Evolutionary conservation across 768 basidiomycete genomes (phyloP), one percentile per base, ranked within the genome.

Genomic region (Punctularia strigosozonata): DNA sequence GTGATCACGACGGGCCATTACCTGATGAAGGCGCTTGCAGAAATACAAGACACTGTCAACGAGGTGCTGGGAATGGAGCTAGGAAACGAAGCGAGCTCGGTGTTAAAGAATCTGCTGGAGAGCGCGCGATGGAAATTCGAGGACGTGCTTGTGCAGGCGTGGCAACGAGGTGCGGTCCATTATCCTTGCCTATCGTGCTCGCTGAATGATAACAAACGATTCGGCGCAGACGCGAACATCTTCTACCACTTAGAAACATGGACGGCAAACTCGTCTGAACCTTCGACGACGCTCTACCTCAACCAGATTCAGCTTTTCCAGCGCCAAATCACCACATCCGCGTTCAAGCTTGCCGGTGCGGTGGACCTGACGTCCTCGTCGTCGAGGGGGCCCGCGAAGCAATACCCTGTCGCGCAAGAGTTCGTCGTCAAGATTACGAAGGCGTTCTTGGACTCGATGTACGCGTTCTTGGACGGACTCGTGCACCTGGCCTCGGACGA

Each of bases 181-280:
- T 57, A 20, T 18, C 2, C n/a, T 42, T 20, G 14, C 26, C 15
- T 34, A 4, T 43, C 33, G 8, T 38, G 15, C 36, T 2, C 3
- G 39, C 25, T 13, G 36, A 5, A 26, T 43, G 18, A 10, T 32
- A 8, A 23, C 14, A 37, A 25, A 14, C 8, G 36, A 34, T 17
- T n/a, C 13, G 25, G 5, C 15, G 3, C 31, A 95, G 94, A 99
- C 55, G 77, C 92, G 1, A 74, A 75, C 43, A 55, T 80, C 17
- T 80, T 98, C 50, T 80, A 88, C 57, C 64, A 76, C 40, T 69
- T 98, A 20, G 95, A 99, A 51, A 75, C 73, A n/a, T 98, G 92
- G 90, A 59, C 68, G 2, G 64, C 75, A 1, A 80, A 74, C 43
- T 62, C 75, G 2, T 60, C 63, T 2, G 75, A 80, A 39, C 66